A percentile compares a stretch with the other conserved stretches of the same genome.
Conservation (phyloP, 2,329 filamentous ascomycete genomes). For the Hypoxylon sp. region DNA sequence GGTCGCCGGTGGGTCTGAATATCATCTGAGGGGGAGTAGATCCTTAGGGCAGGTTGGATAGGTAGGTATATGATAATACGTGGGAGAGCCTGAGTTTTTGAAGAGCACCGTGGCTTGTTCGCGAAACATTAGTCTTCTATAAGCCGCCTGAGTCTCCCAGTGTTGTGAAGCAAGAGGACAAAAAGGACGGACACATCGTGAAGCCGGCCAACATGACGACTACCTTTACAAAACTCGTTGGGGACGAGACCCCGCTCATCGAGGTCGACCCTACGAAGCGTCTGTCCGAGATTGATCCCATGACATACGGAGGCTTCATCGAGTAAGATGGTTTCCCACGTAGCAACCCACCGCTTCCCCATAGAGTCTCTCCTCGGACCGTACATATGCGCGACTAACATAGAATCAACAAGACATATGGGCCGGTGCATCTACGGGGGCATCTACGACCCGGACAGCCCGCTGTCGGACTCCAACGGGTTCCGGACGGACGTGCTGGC, state of each 20-base stretch:
- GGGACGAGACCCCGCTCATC: conserved; percentile 68
- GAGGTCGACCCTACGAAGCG: conserved; percentile 69
- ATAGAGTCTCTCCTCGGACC: background rate
- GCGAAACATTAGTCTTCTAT: background rate
- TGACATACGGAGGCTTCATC: conserved; percentile 85
- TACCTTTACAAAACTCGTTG: conserved; percentile 73
- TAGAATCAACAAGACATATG: conserved; percentile 75
- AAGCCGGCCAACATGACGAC: conserved; percentile 61
- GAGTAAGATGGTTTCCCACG: conserved; percentile 63
- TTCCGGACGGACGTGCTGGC: conserved; percentile 82
- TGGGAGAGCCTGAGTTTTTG: conserved; percentile 2
- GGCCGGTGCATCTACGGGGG: conserved; percentile 88
- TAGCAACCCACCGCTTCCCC: background rate
- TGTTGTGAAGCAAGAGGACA: background rate
- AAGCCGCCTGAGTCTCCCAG: background rate
- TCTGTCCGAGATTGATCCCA: conserved; percentile 77
- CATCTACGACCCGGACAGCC: conserved; percentile 79
- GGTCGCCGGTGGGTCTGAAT: conserved; percentile 19
- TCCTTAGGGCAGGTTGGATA: no score
- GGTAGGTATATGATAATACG: conserved; percentile 15
- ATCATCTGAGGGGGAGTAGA: conserved; percentile 6
- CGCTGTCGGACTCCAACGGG: conserved; percentile 75
- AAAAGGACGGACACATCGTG: background rate
- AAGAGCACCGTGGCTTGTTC: background rate
- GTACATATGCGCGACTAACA: background rate